These are phyloP conservation scores for Leishmania martiniquensis DNA, from an alignment of 208 protist genomes.

Conservation along the genomic window DNA sequence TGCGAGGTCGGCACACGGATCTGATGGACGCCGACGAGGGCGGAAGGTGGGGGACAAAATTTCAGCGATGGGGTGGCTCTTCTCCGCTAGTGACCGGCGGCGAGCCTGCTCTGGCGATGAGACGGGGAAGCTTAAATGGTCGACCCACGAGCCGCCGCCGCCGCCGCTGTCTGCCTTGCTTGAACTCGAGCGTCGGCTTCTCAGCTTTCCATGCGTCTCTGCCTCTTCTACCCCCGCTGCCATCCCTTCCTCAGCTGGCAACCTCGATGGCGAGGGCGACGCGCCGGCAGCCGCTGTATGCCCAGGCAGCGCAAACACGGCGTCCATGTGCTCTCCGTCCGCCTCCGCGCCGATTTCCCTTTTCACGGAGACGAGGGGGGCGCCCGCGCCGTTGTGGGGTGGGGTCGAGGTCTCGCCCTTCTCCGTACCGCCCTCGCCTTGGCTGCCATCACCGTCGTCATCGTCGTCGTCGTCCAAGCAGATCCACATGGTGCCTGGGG, in stretches of 20 bases:
- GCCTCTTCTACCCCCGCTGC: background rate
- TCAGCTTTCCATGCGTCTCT: background rate
- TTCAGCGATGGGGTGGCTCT: constrained; percentile 43
- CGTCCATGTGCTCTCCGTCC: background rate
- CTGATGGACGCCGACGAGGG: constrained; percentile 36
- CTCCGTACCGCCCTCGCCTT: background rate
- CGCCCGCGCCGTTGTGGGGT: background rate
- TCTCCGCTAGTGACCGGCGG: constrained; percentile 7
- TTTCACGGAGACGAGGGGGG: constrained; percentile 1
- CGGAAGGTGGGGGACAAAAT: constrained; percentile 72
- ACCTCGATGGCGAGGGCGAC: background rate
- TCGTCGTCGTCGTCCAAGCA: constrained; percentile 76
- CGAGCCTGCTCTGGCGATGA: background rate
- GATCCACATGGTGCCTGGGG: constrained; percentile 79
- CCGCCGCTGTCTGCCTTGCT: background rate
- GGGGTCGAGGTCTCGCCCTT: background rate
- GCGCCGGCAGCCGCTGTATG: background rate
- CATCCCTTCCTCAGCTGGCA: background rate
- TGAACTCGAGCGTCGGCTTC: background rate
- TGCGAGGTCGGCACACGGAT: constrained; percentile 1
- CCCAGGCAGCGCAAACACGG: too few species aligned
- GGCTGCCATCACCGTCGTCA: constrained; percentile 23
- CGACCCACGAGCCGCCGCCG: too few species aligned
- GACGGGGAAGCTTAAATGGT: background rate
- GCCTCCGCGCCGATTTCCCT: constrained; percentile 1